Base-by-base conservation (phyloP, 345 rosid species). In the Mallotus nudiflorus region DNA sequence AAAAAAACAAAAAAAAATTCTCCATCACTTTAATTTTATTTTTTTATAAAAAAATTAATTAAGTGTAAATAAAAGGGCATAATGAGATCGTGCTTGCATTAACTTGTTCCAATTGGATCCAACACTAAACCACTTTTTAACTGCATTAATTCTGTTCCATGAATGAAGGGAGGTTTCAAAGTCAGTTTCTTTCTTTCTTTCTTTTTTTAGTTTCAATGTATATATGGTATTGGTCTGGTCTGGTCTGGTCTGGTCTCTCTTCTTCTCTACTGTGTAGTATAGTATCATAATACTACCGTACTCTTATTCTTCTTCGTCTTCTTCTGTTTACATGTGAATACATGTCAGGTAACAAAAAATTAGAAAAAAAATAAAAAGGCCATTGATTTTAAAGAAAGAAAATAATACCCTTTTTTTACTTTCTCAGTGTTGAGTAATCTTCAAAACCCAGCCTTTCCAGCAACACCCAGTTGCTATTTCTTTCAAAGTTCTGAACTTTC, bases 391-490 rank as follows among this genome's bases (percentile, higher is more conserved):
- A 42, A 48, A 51, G 59, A 50, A 61, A 61, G 67, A 48, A 60
- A 68, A 59, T 60, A 60, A 67, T 68, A 66, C 78, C 40, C 56
- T 65, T 50, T 52, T 69, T 75, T 24, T 8, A 29, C 35, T 35
- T 75, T 69, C 64, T 45, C 77, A 66, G 63, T 62, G 82, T 68
- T 16, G 74, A 44, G 67, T 69, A 77, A 74, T 71, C 72, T 61
- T 80, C 82, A 75, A 68, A 78, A 50, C 20, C 78, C 78, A 62
- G 73, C 73, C 78, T 84, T 76, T 78, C 72, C 86, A 73, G 83
- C 82, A 77, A 65, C 68, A 65, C 68, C 67, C 79, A 64, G 82
- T 82, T 80, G 75, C 83, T 24, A 53, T 71, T 49, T 77, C 28
- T 52, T 48, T 67, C 59, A 44, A 6, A 42, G 20, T 71, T 52